Conservation (phyloP, 805 yeast species). For the Schwanniomyces vanrijiae region DNA sequence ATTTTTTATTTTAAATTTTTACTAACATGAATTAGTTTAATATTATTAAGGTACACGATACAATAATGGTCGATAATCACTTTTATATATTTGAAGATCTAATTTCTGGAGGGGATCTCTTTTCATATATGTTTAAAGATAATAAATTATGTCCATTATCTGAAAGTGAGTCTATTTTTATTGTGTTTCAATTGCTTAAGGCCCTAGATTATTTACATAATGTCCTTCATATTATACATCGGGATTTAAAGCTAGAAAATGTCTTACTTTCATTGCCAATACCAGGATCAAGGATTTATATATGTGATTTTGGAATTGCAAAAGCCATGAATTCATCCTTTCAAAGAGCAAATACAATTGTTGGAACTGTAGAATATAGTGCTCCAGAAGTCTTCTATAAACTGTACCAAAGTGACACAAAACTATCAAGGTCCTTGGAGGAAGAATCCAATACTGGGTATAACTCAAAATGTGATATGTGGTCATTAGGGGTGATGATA, state of each 20-base stretch:
- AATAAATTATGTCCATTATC: slow-evolving; percentile 40
- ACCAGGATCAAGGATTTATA: slow-evolving; percentile 51
- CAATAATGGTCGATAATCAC: slow-evolving; percentile 22
- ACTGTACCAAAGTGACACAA: slow-evolving; percentile 25
- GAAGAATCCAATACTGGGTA: slow-evolving; percentile 35
- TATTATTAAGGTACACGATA: slow-evolving; percentile 45
- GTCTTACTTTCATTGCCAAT: slow-evolving; percentile 54
- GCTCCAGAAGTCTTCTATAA: slow-evolving; percentile 63
- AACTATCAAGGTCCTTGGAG: neutral
- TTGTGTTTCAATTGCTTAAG: slow-evolving; percentile 54
- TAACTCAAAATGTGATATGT: slow-evolving; percentile 59
- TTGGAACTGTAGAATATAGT: slow-evolving; percentile 68
- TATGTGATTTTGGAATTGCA: slow-evolving; percentile 69
- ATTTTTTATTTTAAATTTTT: neutral
- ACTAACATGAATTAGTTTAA: slow-evolving; percentile 37
- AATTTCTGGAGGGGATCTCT: slow-evolving; percentile 58
- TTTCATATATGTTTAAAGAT: slow-evolving; percentile 50
- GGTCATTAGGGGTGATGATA: slow-evolving; percentile 66
- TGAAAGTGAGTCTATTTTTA: slow-evolving; percentile 55
- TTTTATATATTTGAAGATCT: slow-evolving; percentile 50
- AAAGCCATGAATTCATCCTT: slow-evolving; percentile 16
- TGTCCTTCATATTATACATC: slow-evolving; percentile 52
- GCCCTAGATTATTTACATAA: slow-evolving; percentile 58
- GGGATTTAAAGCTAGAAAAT: slow-evolving; percentile 69
- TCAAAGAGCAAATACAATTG: slow-evolving; percentile 49